Conservation (phyloP, 768 basidiomycete genomes). For the Lentinula boryana region DNA sequence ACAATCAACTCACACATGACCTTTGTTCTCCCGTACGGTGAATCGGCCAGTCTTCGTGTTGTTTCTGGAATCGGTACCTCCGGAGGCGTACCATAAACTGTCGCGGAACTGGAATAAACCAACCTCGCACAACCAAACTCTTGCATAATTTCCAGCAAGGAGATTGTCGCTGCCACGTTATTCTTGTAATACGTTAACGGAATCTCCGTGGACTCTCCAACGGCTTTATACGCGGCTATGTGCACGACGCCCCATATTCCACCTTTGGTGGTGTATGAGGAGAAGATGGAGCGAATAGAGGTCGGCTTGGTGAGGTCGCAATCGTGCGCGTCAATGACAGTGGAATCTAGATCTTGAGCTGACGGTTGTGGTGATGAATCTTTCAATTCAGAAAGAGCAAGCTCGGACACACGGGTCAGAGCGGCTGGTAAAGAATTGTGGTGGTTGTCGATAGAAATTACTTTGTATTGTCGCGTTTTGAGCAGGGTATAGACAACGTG, state of each 20-base stretch:
- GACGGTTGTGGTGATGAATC: constrained; percentile 34
- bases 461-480: constrained; percentile 83
- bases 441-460: constrained; percentile 92
- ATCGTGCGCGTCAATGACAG: constrained; percentile 60
- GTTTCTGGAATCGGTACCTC: constrained; percentile 91
- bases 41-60: constrained; percentile 81
- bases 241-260: constrained; percentile 97
- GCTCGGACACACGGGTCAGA: constrained; percentile 68
- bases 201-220: constrained; percentile 92
- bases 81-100: constrained; percentile 94
- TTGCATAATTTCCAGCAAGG: constrained; percentile 80
- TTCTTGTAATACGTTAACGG: constrained; percentile 91
- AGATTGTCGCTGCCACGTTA: constrained; percentile 87
- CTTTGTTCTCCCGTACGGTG: constrained; percentile 96
- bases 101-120: constrained; percentile 97
- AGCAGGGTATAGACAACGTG: constrained; percentile 88
- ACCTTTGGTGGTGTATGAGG: constrained; percentile 76
- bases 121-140: constrained; percentile 80
- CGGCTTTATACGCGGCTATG: constrained; percentile 95
- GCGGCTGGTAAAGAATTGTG: constrained; percentile 84
- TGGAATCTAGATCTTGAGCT: constrained; percentile 62
- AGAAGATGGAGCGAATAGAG: constrained; percentile 74
- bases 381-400: constrained; percentile 69
- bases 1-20: constrained; percentile 89
- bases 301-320: constrained; percentile 73